Percentiles rank a stretch among this genome's conserved stretches.
These are phyloP conservation scores for Rhodotorula sp. DNA, from an alignment of 1,284 basidiomycete species.

Conservation along the genomic window DNA sequence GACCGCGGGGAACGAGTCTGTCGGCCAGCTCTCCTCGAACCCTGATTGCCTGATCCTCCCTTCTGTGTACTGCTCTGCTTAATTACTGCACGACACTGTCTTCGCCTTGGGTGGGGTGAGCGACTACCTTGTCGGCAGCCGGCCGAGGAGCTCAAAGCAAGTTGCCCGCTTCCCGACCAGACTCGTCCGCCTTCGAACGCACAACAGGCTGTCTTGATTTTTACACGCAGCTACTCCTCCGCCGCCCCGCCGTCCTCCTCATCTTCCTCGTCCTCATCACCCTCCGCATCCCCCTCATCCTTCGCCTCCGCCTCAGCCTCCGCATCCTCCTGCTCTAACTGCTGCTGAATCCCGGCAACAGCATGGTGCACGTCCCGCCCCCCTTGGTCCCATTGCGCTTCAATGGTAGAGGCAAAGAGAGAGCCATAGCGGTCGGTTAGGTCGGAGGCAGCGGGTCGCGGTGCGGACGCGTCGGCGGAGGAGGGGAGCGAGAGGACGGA, in stretches of 20 bases:
- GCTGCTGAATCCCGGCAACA: not conserved
- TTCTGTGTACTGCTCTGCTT: too few species aligned
- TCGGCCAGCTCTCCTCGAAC: not conserved
- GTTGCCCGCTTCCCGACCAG: not conserved
- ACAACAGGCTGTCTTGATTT: not conserved
- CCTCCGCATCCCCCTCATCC: constrained; percentile 1
- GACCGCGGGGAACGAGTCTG: not conserved
- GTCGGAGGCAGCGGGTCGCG: not conserved
- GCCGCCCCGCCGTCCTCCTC: not conserved
- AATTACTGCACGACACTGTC: too few species aligned
- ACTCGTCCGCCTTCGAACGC: not conserved
- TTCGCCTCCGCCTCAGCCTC: not conserved
- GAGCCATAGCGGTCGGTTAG: constrained; percentile 24
- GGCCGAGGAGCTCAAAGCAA: not conserved
- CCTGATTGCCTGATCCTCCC: too few species aligned
- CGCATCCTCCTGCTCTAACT: not conserved
- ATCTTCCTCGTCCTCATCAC: constrained; percentile 1
- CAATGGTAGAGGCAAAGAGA: constrained; percentile 19
- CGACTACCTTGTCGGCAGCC: too few species aligned
- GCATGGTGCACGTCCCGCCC: constrained; percentile 23
- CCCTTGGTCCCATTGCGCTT: constrained; percentile 21
- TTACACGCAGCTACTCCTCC: not conserved
- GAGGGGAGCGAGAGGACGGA: not conserved
- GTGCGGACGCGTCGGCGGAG: not conserved
- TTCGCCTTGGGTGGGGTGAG: too few species aligned